Conservation (phyloP, 2,329 filamentous ascomycete genomes). For the Penicillium sp. region DNA sequence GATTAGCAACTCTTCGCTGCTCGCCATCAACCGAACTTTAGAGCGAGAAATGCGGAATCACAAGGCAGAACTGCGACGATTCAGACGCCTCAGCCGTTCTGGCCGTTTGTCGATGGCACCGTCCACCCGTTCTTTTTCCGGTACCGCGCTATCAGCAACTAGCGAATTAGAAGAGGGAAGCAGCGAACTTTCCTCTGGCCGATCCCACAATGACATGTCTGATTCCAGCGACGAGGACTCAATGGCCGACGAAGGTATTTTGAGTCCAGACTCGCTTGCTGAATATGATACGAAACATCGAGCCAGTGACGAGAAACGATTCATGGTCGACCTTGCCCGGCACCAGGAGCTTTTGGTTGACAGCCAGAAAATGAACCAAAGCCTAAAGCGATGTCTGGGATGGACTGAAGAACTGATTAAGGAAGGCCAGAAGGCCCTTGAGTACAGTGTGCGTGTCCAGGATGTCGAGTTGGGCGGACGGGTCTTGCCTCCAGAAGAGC, state of each 20-base stretch:
- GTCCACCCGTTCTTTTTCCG: conserved; percentile 44
- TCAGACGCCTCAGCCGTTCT: conserved; percentile 75
- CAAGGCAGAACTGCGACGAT: conserved; percentile 78
- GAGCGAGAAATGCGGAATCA: conserved; percentile 90
- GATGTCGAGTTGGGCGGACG: conserved; percentile 79
- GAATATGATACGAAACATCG: conserved; percentile 50
- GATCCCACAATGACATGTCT: conserved; percentile 35
- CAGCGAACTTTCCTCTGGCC: conserved; percentile 29
- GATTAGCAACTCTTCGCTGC: conserved; percentile 89
- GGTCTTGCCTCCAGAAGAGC: conserved; percentile 66
- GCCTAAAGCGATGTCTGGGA: conserved; percentile 78
- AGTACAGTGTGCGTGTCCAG: conserved; percentile 70
- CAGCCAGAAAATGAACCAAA: conserved; percentile 93
- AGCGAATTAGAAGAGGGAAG: conserved; percentile 41
- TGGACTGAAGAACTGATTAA: conserved; percentile 88
- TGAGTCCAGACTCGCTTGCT: conserved; percentile 32
- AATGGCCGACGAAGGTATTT: conserved; percentile 34
- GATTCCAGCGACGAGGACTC: conserved; percentile 40
- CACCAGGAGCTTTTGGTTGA: conserved; percentile 85
- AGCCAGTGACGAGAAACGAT: conserved; percentile 71
- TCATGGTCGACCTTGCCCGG: conserved; percentile 79
- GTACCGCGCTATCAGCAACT: conserved; percentile 43
- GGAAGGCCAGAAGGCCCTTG: conserved; percentile 80
- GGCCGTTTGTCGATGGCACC: conserved; percentile 63
- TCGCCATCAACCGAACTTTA: conserved; percentile 89